Percentiles rank a stretch among this genome's conserved stretches.
phyloP scores from a whole-genome alignment of 345 rosid genomes.

The Firmiana major region DNA sequence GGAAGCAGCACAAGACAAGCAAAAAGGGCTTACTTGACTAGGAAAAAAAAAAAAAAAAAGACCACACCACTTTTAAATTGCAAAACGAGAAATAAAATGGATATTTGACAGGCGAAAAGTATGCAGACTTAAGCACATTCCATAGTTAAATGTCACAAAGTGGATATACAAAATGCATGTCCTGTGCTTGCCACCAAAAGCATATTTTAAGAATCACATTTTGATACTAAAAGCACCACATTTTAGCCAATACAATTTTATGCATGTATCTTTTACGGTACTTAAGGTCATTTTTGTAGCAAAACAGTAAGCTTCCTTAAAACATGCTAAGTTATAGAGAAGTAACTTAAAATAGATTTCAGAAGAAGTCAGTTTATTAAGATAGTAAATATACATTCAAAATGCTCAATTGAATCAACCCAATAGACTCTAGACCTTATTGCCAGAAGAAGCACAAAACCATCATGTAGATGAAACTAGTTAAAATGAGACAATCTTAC shows the following conservation, averaged over 20 bases:
- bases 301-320: not conserved
- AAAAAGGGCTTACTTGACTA: not conserved
- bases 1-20: not conserved
- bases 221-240: not conserved
- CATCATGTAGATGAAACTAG: too few relatives aligned
- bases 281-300: not conserved
- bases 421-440: not conserved
- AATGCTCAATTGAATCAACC: conserved; percentile 16
- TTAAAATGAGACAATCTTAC: not conserved
- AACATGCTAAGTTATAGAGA: not conserved
- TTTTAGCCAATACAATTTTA: not conserved
- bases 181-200: not conserved
- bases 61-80: not conserved
- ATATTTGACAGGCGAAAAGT: too few relatives aligned
- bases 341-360: not conserved
- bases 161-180: not conserved
- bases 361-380: not conserved
- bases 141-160: not conserved
- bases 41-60: not conserved
- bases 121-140: not conserved
- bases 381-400: not conserved
- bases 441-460: conserved; percentile 14
- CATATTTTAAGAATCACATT: not conserved
- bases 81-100: not conserved
- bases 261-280: not conserved